Evolutionary conservation across 805 yeast species (phyloP).

Genomic region (Metschnikowia peoriensis): DNA sequence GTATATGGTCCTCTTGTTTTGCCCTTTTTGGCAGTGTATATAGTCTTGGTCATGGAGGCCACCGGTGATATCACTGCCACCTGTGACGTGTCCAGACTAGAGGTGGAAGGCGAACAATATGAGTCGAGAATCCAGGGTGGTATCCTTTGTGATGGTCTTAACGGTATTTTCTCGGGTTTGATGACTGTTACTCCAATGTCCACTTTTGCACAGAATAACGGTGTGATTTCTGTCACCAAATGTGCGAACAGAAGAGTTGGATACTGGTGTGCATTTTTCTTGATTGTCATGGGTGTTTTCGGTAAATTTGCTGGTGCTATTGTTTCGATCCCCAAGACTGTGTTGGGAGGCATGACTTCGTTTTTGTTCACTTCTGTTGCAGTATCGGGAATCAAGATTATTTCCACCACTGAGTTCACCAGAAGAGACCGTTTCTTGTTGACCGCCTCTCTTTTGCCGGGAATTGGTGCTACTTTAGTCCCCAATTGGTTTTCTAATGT

Average conservation of each 20-base stretch:
- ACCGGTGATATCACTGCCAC: slow-evolving; percentile 95
- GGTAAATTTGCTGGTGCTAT: slow-evolving; percentile 53
- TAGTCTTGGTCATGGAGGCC: slow-evolving; percentile 86
- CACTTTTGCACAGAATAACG: slow-evolving; percentile 93
- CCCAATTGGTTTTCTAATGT: slow-evolving; percentile 18
- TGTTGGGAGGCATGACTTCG: slow-evolving; percentile 21
- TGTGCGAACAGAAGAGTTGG: slow-evolving; percentile 86
- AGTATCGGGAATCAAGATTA: slow-evolving; percentile 20
- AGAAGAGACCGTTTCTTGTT: slow-evolving; percentile 20
- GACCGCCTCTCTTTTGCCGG: slow-evolving; percentile 19
- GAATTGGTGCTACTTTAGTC: slow-evolving; percentile 18
- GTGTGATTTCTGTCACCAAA: slow-evolving; percentile 88
- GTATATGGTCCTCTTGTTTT: slow-evolving; percentile 84
- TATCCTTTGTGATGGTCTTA: slow-evolving; percentile 82
- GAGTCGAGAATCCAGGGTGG: slow-evolving; percentile 94
- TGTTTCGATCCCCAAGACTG: slow-evolving; percentile 71
- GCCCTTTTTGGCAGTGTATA: slow-evolving; percentile 80
- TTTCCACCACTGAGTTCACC: slow-evolving; percentile 22
- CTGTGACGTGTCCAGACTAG: slow-evolving; percentile 82
- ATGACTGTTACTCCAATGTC: slow-evolving; percentile 88
- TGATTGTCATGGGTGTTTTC: slow-evolving; percentile 83
- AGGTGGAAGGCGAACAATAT: slow-evolving; percentile 76
- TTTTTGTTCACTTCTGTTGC: slow-evolving; percentile 21
- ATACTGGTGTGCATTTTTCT: slow-evolving; percentile 75
- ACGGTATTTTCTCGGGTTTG: slow-evolving; percentile 73